A percentile compares a stretch with the other conserved stretches of the same genome.
Evolutionary conservation across 805 yeast genomes (phyloP).

Genomic region (Monosporozyma siamensis): DNA sequence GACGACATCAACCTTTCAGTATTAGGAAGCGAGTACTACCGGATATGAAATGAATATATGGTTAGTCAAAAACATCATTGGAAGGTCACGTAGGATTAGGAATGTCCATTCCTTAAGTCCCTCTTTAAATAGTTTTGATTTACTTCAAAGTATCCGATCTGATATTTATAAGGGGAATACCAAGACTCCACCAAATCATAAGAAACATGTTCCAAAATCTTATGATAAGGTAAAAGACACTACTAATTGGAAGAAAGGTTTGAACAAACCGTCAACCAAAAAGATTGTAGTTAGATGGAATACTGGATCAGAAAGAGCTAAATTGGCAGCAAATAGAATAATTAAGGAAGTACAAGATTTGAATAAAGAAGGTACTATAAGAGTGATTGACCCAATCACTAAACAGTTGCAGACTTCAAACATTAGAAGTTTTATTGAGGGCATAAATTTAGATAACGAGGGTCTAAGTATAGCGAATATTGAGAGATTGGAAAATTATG

Average conservation of each 20-base stretch:
- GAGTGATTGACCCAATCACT: slow-evolving; percentile 15
- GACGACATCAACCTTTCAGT: no score
- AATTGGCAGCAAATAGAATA: slow-evolving; percentile 20
- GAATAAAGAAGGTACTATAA: slow-evolving; percentile 21
- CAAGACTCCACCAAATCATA: not conserved
- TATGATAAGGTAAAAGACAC: not conserved
- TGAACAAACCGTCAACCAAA: not conserved
- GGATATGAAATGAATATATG: not conserved
- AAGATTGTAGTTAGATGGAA: slow-evolving; percentile 5
- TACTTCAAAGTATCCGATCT: not conserved
- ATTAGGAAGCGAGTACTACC: no score
- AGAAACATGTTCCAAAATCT: not conserved
- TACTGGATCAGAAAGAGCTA: slow-evolving; percentile 26
- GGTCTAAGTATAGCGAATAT: slow-evolving; percentile 23
- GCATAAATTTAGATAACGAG: slow-evolving; percentile 17
- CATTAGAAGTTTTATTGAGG: slow-evolving; percentile 20
- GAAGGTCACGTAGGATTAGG: not conserved
- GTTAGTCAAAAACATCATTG: not conserved
- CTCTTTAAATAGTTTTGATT: not conserved
- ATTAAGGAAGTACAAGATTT: slow-evolving; percentile 15
- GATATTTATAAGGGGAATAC: not conserved
- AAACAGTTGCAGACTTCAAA: slow-evolving; percentile 15
- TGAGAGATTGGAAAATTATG: slow-evolving; percentile 10
- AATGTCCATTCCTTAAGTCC: not conserved
- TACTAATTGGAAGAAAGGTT: not conserved